A percentile compares a stretch with the other conserved stretches of the same genome.
These are phyloP conservation scores for Penicillium corylophilum DNA, from an alignment of 2,329 filamentous ascomycete genomes.

Conservation along the genomic window DNA sequence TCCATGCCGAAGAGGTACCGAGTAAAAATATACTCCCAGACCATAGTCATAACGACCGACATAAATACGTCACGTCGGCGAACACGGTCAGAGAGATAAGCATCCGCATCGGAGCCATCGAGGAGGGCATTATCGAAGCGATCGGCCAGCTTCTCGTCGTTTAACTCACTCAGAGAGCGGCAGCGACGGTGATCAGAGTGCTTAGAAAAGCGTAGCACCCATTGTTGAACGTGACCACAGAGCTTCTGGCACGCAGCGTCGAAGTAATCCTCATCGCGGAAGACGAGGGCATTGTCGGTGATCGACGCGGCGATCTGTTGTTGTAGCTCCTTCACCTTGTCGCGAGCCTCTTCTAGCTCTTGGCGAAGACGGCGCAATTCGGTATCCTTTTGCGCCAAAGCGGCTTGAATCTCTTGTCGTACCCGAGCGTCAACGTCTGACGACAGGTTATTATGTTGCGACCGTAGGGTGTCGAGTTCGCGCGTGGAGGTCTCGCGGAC, in stretches of 20 bases:
- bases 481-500: slow-evolving; percentile 63
- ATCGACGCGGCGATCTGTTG: slow-evolving; percentile 58
- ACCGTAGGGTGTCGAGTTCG: slow-evolving; percentile 68
- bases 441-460: slow-evolving; percentile 62
- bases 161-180: slow-evolving; percentile 77
- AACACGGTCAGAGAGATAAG: slow-evolving; percentile 82
- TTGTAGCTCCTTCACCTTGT: slow-evolving; percentile 61
- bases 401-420: slow-evolving; percentile 60
- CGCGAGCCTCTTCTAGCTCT: slow-evolving; percentile 71
- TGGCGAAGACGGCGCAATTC: slow-evolving; percentile 76
- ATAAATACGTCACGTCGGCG: slow-evolving; percentile 92
- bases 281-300: slow-evolving; percentile 71
- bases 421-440: slow-evolving; percentile 63
- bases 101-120: slow-evolving; percentile 89
- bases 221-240: slow-evolving; percentile 94
- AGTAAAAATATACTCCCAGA: slow-evolving; percentile 98
- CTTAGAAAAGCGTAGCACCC: slow-evolving; percentile 97
- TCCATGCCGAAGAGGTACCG: slow-evolving; percentile 99
- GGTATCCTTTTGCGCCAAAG: slow-evolving; percentile 75
- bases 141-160: slow-evolving; percentile 89
- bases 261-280: slow-evolving; percentile 92
- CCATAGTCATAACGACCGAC: slow-evolving; percentile 98
- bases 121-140: slow-evolving; percentile 91
- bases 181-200: slow-evolving; percentile 91
- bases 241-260: slow-evolving; percentile 90